These are phyloP conservation scores for Fusarium solani-melongenae DNA, from an alignment of 2,329 filamentous ascomycete species.

Conservation along the genomic window DNA sequence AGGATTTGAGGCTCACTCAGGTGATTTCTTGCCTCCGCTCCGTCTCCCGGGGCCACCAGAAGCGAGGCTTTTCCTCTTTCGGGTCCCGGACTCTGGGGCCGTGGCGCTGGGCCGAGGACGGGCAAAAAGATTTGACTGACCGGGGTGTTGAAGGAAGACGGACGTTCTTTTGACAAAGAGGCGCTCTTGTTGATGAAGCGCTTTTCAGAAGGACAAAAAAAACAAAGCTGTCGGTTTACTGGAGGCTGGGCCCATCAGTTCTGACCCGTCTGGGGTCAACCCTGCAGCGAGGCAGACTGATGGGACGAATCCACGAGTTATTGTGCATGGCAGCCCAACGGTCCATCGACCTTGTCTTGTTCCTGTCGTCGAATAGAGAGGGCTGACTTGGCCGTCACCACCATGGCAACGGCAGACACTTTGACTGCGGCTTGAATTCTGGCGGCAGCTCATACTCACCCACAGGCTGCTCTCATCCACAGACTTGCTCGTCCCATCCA, in stretches of 20 bases:
- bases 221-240: not conserved
- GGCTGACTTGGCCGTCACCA: conserved; percentile 5
- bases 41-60: conserved; percentile 8
- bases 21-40: conserved; percentile 10
- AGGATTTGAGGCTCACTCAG: conserved; percentile 28
- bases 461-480: not conserved
- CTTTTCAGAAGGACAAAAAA: not conserved
- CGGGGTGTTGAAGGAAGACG: conserved; percentile 15
- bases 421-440: not conserved
- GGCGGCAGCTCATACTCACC: not conserved
- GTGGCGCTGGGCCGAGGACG: conserved; percentile 17
- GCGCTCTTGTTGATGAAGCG: not conserved
- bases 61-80: conserved; percentile 14
- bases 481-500: not conserved
- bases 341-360: not conserved
- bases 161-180: not conserved
- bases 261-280: not conserved
- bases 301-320: conserved; percentile 3
- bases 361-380: not conserved
- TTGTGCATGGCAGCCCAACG: conserved; percentile 1
- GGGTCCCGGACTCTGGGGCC: conserved; percentile 11
- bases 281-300: not conserved
- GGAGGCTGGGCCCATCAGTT: not conserved
- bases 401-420: conserved; percentile 5
- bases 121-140: conserved; percentile 20